Base-by-base conservation (phyloP, 441 rosid genomes). In the Codiaeum variegatum region DNA sequence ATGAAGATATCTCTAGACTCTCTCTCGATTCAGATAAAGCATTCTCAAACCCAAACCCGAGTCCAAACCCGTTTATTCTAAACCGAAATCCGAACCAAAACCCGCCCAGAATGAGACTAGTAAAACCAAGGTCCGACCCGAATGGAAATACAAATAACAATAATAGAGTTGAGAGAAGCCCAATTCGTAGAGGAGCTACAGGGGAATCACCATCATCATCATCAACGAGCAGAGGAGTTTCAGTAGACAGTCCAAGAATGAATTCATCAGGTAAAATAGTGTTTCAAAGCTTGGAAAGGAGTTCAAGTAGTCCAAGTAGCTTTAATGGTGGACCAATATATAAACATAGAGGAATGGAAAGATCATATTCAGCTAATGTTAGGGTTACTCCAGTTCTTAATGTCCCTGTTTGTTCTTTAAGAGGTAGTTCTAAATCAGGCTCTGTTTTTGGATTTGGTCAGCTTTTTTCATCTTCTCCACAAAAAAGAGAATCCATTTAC, bases 281-380 rank as follows among this genome's bases (percentile, higher is more conserved):
- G 67, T 95, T 91, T 55, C 92, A 94, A 73, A 87, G 89, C 85
- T 72, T 92, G 49, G 99, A 90, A 80, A 76, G 99, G 62, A 95
- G 99, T 69, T 92, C 98, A 3, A 95, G 99, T 71, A 91, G 96
- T 32, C 99, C 99, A 1, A 92, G 99, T 54, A 95, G 92, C 81
- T 91, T 94, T 78, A 92, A 92, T 21, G 96, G 98, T 0, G 97
- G 97, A 5, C 93, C 92, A 0, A 90, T 87, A 28, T 83, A 71
- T 59, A 86, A 92, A 81, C 92, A 92, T 67, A 81, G 94, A 75
- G 96, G 97, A 5, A 85, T 92, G 93, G 99, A 92, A 83, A 83
- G 97, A 69, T 91, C 96, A 1, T 91, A 94, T 69, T 92, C 97
- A 4, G 85, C 98, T 18, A 93, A 91, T 18, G 94, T 94, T 0